Evolutionary conservation across 495 filamentous ascomycete species (phyloP).

Genomic region (Annulohypoxylon moriforme): DNA sequence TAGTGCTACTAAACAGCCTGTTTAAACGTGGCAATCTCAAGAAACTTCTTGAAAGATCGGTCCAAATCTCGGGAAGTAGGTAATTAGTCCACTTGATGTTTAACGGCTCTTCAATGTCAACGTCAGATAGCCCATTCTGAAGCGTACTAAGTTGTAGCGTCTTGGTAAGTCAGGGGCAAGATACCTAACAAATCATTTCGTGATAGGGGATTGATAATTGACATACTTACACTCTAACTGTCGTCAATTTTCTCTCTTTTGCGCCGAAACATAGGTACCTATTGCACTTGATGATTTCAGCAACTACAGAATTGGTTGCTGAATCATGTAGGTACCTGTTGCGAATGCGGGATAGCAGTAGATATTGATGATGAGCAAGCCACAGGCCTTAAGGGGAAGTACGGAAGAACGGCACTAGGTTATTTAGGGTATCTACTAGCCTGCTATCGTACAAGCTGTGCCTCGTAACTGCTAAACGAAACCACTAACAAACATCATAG

Average conservation of each 20-base stretch:
- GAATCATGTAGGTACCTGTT: neutral
- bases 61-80: neutral
- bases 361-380: slow-evolving; percentile 14
- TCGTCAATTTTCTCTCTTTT: neutral
- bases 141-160: slow-evolving; percentile 1
- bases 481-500: slow-evolving; percentile 38
- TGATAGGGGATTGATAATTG: neutral
- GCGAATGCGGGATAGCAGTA: neutral
- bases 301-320: neutral
- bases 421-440: slow-evolving; percentile 22
- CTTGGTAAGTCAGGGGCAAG: neutral
- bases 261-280: neutral
- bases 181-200: neutral
- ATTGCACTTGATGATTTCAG: neutral
- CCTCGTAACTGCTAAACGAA: slow-evolving; percentile 26
- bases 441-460: neutral
- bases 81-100: neutral
- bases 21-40: neutral
- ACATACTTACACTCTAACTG: neutral
- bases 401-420: slow-evolving; percentile 20
- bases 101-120: neutral
- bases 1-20: neutral
- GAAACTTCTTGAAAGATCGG: slow-evolving; percentile 1
- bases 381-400: slow-evolving; percentile 20
- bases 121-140: neutral